Evolutionary conservation across 441 rosid genomes (phyloP).

Genomic region (Erodium moschatum): DNA sequence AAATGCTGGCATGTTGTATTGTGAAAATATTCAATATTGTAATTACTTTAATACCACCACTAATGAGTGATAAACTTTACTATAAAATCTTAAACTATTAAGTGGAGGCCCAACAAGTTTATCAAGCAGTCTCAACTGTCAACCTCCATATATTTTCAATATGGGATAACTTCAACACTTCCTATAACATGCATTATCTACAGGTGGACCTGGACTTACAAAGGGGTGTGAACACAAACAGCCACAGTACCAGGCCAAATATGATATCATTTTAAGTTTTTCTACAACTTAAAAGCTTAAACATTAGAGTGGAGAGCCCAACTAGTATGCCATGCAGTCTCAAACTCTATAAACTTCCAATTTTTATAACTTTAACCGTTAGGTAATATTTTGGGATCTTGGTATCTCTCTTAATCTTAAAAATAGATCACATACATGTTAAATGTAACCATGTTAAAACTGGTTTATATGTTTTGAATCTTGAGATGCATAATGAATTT

Average conservation of each 20-base stretch:
- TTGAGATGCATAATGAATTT: not conserved
- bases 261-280: not conserved
- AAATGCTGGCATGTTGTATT: not conserved
- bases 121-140: not conserved
- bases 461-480: not conserved
- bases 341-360: too few species aligned
- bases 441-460: too few species aligned
- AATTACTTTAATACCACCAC: not conserved
- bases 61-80: not conserved
- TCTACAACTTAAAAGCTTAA: not conserved
- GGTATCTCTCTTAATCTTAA: not conserved
- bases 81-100: not conserved
- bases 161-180: not conserved
- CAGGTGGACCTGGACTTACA: not conserved
- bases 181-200: not conserved
- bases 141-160: not conserved
- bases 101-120: not conserved
- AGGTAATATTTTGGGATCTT: not conserved
- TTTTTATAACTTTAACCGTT: not conserved
- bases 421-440: constrained; percentile 2
- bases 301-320: not conserved
- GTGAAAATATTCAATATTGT: not conserved
- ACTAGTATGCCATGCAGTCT: not conserved
- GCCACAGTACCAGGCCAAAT: not conserved
- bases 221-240: not conserved